Evolutionary conservation across 805 yeast species (phyloP).

Genomic region (Metschnikowia kunwiensis): DNA sequence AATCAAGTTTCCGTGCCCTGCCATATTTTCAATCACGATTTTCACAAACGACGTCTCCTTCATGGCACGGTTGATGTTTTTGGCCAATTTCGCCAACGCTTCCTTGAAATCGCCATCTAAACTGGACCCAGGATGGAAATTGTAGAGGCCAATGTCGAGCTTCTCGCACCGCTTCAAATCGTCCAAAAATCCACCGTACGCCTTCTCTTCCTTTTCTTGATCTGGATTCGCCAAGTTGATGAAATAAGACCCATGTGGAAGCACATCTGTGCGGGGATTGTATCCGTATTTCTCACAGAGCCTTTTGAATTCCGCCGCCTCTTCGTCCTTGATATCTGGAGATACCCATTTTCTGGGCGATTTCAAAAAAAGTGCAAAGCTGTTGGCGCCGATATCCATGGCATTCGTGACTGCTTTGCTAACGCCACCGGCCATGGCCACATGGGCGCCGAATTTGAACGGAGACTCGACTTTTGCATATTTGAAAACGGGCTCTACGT

Average conservation of each 20-base stretch:
- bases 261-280: conserved; percentile 70
- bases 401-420: conserved; percentile 66
- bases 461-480: conserved; percentile 41
- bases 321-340: conserved; percentile 67
- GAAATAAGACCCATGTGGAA: conserved; percentile 94
- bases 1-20: conserved; percentile 90
- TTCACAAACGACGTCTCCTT: conserved; percentile 72
- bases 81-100: conserved; percentile 69
- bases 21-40: conserved; percentile 94
- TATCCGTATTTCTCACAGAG: conserved; percentile 63
- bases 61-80: conserved; percentile 75
- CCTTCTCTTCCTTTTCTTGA: conserved; percentile 67
- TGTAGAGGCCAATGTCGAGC: conserved; percentile 79
- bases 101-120: conserved; percentile 61
- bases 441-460: conserved; percentile 85
- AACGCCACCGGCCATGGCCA: conserved; percentile 78
- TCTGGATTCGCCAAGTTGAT: conserved; percentile 94
- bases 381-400: conserved; percentile 57
- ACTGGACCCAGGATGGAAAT: conserved; percentile 92
- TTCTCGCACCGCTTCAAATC: conserved; percentile 86
- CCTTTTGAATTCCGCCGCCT: conserved; percentile 60
- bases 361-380: conserved; percentile 88
- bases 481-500: conserved; percentile 19
- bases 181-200: conserved; percentile 76
- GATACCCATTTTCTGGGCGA: conserved; percentile 91